Conservation (phyloP, 139 green algal genomes). For the Astrephomene gubernaculifera region DNA sequence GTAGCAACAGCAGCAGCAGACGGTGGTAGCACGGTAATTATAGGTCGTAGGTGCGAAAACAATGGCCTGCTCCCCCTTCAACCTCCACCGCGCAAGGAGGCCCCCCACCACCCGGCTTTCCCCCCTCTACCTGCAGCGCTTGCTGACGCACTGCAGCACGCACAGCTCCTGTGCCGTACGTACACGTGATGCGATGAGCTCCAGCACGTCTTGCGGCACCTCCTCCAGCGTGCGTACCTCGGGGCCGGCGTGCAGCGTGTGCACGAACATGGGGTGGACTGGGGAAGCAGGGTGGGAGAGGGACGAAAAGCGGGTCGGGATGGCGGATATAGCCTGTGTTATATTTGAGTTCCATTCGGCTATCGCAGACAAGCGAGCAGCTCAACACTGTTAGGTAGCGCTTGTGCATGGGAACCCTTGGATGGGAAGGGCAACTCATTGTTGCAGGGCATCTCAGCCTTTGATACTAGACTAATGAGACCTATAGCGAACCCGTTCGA, state of each 20-base stretch:
- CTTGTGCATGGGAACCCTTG: too few relatives aligned
- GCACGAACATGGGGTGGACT: conserved; percentile 27
- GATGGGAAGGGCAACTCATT: too few relatives aligned
- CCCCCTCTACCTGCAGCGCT: conserved; percentile 46
- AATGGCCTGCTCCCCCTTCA: too few relatives aligned
- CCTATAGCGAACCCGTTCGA: too few relatives aligned
- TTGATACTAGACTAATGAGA: too few relatives aligned
- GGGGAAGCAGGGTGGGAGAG: neutral
- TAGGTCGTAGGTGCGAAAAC: too few relatives aligned
- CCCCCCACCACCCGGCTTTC: too few relatives aligned
- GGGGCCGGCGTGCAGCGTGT: conserved; percentile 17
- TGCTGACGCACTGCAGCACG: conserved; percentile 37
- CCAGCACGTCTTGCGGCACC: conserved; percentile 8
- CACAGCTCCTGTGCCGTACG: conserved; percentile 5
- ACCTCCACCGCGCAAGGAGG: too few relatives aligned
- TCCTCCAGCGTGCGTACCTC: conserved; percentile 27
- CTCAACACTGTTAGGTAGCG: neutral
- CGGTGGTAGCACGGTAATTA: too few relatives aligned
- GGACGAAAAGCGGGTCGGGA: neutral
- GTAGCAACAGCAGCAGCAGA: too few relatives aligned
- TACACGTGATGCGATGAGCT: neutral
- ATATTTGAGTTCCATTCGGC: neutral
- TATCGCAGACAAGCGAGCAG: too few relatives aligned
- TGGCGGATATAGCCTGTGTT: neutral
- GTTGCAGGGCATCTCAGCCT: too few relatives aligned